Conservation (phyloP, 1,284 basidiomycete genomes). For the Heterobasidion parviporum region DNA sequence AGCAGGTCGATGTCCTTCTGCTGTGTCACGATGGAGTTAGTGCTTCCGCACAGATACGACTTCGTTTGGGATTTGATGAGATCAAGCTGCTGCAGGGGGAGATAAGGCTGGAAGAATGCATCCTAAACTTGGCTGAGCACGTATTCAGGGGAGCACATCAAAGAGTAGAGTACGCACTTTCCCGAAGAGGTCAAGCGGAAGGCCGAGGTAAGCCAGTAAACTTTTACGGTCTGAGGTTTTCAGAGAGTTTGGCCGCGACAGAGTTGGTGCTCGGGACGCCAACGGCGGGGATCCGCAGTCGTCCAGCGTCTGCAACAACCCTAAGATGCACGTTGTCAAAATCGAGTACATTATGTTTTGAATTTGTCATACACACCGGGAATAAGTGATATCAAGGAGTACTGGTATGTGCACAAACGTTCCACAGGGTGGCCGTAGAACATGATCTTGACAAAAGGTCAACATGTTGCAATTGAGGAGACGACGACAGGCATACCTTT, state of each 20-base stretch:
- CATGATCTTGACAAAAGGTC: slow-evolving; percentile 61
- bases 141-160: neutral
- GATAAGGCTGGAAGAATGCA: slow-evolving; percentile 96
- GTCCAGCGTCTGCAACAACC: slow-evolving; percentile 80
- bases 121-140: slow-evolving; percentile 38
- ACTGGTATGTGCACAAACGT: slow-evolving; percentile 94
- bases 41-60: slow-evolving; percentile 89
- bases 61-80: slow-evolving; percentile 65
- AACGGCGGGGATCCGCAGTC: slow-evolving; percentile 90
- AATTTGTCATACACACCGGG: slow-evolving; percentile 43
- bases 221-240: slow-evolving; percentile 88
- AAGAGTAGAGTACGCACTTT: slow-evolving; percentile 34
- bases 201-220: slow-evolving; percentile 85
- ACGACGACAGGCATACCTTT: slow-evolving; percentile 37
- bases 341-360: neutral
- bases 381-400: slow-evolving; percentile 82
- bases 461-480: neutral
- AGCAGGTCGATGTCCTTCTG: slow-evolving; percentile 89
- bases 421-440: slow-evolving; percentile 98
- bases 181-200: slow-evolving; percentile 85
- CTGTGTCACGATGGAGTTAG: slow-evolving; percentile 93
- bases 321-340: slow-evolving; percentile 22
- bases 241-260: slow-evolving; percentile 73
- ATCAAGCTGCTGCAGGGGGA: slow-evolving; percentile 94
- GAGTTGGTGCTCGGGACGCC: slow-evolving; percentile 57